phyloP scores from a whole-genome alignment of 139 green algal species.

The Diplosphaera chodatii region DNA sequence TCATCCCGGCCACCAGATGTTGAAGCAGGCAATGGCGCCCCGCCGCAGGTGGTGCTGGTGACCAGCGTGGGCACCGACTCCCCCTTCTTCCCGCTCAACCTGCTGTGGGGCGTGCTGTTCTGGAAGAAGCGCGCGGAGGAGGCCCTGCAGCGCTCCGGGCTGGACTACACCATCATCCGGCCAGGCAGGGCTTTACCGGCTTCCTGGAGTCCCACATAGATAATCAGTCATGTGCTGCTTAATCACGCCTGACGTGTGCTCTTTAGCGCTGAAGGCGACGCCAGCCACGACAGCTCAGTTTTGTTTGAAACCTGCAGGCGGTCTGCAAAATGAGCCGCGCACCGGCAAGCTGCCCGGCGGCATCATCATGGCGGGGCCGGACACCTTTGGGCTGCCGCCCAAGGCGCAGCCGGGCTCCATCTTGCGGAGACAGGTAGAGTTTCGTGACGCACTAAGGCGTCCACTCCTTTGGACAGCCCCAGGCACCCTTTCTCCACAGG shows the following conservation, averaged over 20 bases:
- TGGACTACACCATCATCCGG: conserved; percentile 75
- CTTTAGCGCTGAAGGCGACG: too few species aligned
- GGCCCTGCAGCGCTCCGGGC: conserved; percentile 66
- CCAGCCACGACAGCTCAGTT: too few species aligned
- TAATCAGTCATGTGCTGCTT: too few species aligned
- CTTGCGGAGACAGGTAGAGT: conserved; percentile 14
- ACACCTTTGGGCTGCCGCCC: conserved; percentile 40
- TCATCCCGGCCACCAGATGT: too few species aligned
- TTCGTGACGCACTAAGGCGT: too few species aligned
- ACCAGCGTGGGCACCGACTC: conserved; percentile 69
- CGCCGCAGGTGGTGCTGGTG: conserved; percentile 40
- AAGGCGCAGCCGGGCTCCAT: conserved; percentile 27
- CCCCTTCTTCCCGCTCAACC: conserved; percentile 66
- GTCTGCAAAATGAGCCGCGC: conserved; percentile 22
- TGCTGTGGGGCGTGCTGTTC: conserved; percentile 64
- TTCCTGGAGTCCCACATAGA: too few species aligned
- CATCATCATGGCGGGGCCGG: conserved; percentile 45
- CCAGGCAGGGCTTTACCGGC: conserved; percentile 30
- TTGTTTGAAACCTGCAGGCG: too few species aligned
- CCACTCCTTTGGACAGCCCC: too few species aligned
- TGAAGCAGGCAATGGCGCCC: too few species aligned
- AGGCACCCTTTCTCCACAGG: too few species aligned
- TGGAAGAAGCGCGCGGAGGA: conserved; percentile 79
- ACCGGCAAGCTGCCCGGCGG: conserved; percentile 16
- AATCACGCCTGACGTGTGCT: too few species aligned